Evolutionary conservation across 495 filamentous ascomycete species (phyloP).

Genomic region (Podospora didyma): DNA sequence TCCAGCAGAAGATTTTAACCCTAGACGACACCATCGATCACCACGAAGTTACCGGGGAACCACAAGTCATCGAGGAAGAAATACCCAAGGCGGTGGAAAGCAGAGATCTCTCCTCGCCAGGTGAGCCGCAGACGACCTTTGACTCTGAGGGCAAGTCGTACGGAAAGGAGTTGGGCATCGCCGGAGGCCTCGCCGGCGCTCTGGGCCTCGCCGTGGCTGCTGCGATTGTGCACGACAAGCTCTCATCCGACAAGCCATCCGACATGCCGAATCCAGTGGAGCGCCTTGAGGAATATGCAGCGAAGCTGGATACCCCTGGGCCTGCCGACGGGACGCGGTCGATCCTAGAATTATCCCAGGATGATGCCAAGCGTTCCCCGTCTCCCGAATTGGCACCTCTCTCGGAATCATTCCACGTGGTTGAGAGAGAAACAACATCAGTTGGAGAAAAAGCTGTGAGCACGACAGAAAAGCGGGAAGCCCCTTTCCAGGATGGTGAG

Average conservation of each 20-base stretch:
- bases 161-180: conserved; percentile 22
- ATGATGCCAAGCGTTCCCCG: conserved; percentile 10
- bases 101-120: too few relatives aligned
- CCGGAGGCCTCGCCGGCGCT: conserved; percentile 19
- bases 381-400: conserved; percentile 16
- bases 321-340: neutral
- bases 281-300: conserved; percentile 18
- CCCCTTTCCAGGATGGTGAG: conserved; percentile 32
- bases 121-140: too few relatives aligned
- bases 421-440: conserved; percentile 25
- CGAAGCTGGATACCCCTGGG: conserved; percentile 12
- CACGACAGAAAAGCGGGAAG: conserved; percentile 18
- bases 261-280: conserved; percentile 13
- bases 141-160: conserved; percentile 4
- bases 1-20: neutral
- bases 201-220: conserved; percentile 17
- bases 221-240: conserved; percentile 14
- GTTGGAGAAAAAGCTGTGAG: conserved; percentile 27
- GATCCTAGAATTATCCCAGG: too few relatives aligned
- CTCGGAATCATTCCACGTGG: conserved; percentile 34
- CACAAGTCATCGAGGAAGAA: conserved; percentile 1
- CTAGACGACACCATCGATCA: neutral
- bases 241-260: conserved; percentile 11
- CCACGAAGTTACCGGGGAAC: neutral
- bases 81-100: too few relatives aligned